phyloP scores from a whole-genome alignment of 352 stramenopile genomes.

The Halophytophthora batemanensis region DNA sequence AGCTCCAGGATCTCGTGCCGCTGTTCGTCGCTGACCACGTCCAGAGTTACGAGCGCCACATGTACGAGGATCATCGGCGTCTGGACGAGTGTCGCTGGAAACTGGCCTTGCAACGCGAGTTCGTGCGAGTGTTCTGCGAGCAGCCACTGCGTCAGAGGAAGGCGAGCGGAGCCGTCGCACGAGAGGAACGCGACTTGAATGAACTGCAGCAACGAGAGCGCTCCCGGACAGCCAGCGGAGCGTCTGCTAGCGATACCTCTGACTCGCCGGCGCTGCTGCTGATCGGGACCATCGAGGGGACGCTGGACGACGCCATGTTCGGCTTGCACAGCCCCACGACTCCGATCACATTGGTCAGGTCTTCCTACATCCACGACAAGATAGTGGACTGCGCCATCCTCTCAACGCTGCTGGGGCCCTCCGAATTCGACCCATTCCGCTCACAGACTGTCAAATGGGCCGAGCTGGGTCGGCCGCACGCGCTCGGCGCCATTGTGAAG shows the following conservation, averaged over 20 bases:
- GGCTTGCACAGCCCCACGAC: slow-evolving; percentile 26
- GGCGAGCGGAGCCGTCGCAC: slow-evolving; percentile 21
- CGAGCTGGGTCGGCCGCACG: slow-evolving; percentile 23
- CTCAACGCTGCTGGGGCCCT: slow-evolving; percentile 23
- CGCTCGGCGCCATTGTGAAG: slow-evolving; percentile 14
- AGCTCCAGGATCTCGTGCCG: no score
- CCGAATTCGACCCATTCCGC: slow-evolving; percentile 24
- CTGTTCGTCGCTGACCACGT: no score
- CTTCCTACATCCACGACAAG: slow-evolving; percentile 29
- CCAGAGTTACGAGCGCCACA: no score
- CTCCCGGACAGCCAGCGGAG: no score
- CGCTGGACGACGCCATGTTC: slow-evolving; percentile 35
- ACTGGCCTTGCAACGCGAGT: slow-evolving; percentile 31
- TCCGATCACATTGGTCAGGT: slow-evolving; percentile 32
- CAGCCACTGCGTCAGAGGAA: slow-evolving; percentile 24
- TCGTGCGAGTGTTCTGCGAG: slow-evolving; percentile 28
- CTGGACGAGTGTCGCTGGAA: slow-evolving; percentile 46
- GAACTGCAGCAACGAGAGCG: no score
- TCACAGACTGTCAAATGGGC: slow-evolving; percentile 34
- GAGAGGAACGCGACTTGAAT: no score
- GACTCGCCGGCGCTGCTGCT: slow-evolving; percentile 26
- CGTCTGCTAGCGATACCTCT: not conserved
- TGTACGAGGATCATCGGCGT: no score
- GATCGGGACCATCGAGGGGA: slow-evolving; percentile 32
- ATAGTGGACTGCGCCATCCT: slow-evolving; percentile 22